Evolutionary conservation across 192 early-diverging fungal genomes (phyloP).

Genomic region (Rhizoclosmatium globosum): DNA sequence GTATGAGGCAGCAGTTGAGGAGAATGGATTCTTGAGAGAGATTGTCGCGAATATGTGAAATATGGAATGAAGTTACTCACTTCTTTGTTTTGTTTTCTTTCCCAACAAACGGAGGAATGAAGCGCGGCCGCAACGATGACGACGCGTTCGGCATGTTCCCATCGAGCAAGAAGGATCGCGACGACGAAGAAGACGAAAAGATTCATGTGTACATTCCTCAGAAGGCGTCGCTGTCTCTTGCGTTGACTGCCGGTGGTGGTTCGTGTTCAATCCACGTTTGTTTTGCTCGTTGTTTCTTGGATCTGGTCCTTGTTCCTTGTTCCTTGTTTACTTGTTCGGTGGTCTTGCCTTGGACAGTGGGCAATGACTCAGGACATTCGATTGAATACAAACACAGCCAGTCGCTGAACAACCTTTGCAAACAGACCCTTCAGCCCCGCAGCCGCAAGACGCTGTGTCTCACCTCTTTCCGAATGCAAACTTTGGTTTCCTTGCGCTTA

Average conservation of each 20-base stretch:
- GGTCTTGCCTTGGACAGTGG: too few relatives aligned
- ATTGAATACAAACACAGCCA: too few relatives aligned
- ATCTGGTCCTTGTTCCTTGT: too few relatives aligned
- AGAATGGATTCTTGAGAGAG: conserved; percentile 70
- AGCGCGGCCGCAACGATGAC: too few relatives aligned
- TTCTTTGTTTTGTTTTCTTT: background rate
- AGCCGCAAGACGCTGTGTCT: conserved; percentile 5
- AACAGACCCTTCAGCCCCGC: background rate
- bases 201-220: conserved; percentile 9
- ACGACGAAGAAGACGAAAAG: conserved; percentile 14
- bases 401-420: too few relatives aligned
- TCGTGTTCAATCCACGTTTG: too few relatives aligned
- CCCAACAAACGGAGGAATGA: too few relatives aligned
- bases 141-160: too few relatives aligned
- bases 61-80: background rate
- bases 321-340: too few relatives aligned
- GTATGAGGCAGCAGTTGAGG: conserved; percentile 63
- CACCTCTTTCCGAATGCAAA: conserved; percentile 31
- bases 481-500: conserved; percentile 61
- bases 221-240: conserved; percentile 28
- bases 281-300: too few relatives aligned
- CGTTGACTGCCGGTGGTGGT: too few relatives aligned
- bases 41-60: conserved; percentile 50
- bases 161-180: background rate
- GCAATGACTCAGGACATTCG: too few relatives aligned